A percentile compares a stretch with the other conserved stretches of the same genome.
These are phyloP conservation scores for Collybia sordida DNA, from an alignment of 768 basidiomycete genomes.

Conservation along the genomic window DNA sequence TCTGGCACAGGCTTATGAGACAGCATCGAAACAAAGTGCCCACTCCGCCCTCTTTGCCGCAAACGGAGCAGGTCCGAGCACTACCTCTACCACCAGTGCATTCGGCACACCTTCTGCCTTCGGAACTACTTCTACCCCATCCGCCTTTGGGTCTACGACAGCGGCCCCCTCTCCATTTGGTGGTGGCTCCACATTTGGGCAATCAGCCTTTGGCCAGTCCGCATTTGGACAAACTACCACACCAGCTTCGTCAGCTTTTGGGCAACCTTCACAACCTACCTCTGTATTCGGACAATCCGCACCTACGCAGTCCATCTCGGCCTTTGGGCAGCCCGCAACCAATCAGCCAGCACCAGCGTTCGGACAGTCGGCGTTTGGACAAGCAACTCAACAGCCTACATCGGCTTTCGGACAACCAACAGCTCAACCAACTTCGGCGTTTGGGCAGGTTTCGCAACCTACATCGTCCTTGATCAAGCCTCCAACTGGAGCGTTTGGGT, in stretches of 20 bases:
- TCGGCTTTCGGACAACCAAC: slow-evolving; percentile 24
- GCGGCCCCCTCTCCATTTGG: slow-evolving; percentile 24
- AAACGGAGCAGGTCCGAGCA: slow-evolving; percentile 17
- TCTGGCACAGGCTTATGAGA: slow-evolving; percentile 46
- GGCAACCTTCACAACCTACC: slow-evolving; percentile 17
- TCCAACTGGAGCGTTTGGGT: slow-evolving; percentile 51
- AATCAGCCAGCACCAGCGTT: slow-evolving; percentile 23
- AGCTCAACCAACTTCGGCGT: slow-evolving; percentile 25
- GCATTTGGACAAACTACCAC: slow-evolving; percentile 29
- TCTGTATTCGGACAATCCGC: slow-evolving; percentile 34
- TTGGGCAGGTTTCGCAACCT: slow-evolving; percentile 26
- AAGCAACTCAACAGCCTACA: slow-evolving; percentile 26
- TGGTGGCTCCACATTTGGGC: slow-evolving; percentile 25
- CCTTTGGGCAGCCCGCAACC: slow-evolving; percentile 35
- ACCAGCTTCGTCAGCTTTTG: slow-evolving; percentile 27
- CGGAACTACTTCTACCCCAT: slow-evolving; percentile 22
- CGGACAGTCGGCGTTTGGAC: slow-evolving; percentile 9
- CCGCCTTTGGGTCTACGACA: slow-evolving; percentile 24
- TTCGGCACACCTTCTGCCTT: slow-evolving; percentile 28
- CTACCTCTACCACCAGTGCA: slow-evolving; percentile 13
- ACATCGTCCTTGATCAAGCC: slow-evolving; percentile 44
- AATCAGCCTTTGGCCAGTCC: slow-evolving; percentile 38
- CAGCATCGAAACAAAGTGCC: slow-evolving; percentile 45
- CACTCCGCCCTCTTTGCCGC: slow-evolving; percentile 17
- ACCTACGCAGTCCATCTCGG: slow-evolving; percentile 28